Conservation (phyloP, 2,329 filamentous ascomycete species). For the Arachnopeziza araneosa region DNA sequence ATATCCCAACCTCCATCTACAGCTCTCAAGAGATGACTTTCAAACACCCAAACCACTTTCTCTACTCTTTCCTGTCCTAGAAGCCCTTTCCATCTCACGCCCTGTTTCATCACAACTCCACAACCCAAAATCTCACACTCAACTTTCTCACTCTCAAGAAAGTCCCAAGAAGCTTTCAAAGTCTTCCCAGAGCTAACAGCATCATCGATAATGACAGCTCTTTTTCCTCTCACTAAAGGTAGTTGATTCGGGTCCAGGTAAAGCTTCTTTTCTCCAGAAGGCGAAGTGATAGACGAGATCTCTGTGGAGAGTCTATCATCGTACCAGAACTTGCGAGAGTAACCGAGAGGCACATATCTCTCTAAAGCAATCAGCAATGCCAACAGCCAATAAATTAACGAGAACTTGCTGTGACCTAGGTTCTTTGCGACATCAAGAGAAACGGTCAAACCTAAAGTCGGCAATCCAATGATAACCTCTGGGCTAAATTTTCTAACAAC, state of each 20-base stretch:
- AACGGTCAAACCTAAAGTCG: conserved; percentile 22
- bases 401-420: conserved; percentile 18
- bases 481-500: conserved; percentile 10
- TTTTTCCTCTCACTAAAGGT: conserved; percentile 17
- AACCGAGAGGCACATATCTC: conserved; percentile 25
- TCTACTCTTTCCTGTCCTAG: conserved; percentile 14
- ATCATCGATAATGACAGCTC: conserved; percentile 24
- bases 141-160: conserved; percentile 18
- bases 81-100: conserved; percentile 17
- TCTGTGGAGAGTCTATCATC: conserved; percentile 17
- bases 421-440: conserved; percentile 20
- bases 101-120: conserved; percentile 27
- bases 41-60: conserved; percentile 20
- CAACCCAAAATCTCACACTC: conserved; percentile 17
- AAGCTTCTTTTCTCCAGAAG: conserved; percentile 16
- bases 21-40: conserved; percentile 22
- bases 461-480: conserved; percentile 24
- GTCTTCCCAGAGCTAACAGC: conserved; percentile 26
- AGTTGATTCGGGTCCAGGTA: conserved; percentile 25
- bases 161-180: conserved; percentile 23
- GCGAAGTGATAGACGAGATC: conserved; percentile 26
- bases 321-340: conserved; percentile 30
- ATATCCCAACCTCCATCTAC: conserved; percentile 22
- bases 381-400: background rate
- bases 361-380: conserved; percentile 4